phyloP scores from a whole-genome alignment of 139 green algal genomes.

The Parachlorella kessleri region DNA sequence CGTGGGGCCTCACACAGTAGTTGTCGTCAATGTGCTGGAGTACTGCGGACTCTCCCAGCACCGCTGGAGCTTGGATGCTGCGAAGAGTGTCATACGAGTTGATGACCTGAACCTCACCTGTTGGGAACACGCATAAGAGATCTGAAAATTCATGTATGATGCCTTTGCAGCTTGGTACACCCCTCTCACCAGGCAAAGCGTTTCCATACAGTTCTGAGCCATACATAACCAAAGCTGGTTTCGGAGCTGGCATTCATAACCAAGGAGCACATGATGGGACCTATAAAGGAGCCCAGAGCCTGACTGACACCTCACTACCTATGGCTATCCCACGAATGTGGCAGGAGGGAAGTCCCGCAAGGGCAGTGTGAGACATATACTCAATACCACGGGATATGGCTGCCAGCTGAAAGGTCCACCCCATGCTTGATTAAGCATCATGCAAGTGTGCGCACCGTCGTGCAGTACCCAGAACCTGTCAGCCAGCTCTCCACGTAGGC shows the following conservation, averaged over 20 bases:
- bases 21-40: conserved; percentile 24
- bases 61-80: background rate
- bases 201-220: no score
- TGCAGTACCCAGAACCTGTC: conserved; percentile 34
- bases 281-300: background rate
- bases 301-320: background rate
- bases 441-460: background rate
- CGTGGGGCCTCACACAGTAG: background rate
- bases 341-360: no score
- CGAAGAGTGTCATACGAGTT: background rate
- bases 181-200: no score
- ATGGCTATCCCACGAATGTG: no score
- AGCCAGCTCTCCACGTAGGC: conserved; percentile 13
- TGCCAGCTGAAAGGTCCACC: background rate
- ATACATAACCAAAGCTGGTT: no score
- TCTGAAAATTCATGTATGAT: background rate
- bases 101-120: background rate
- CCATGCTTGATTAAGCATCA: background rate
- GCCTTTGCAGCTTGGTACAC: no score
- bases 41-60: conserved; percentile 28
- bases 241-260: background rate
- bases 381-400: background rate
- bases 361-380: background rate
- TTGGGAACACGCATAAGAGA: background rate
- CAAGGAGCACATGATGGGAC: background rate